A percentile compares a stretch with the other conserved stretches of the same genome.
phyloP scores from a whole-genome alignment of 2,329 filamentous ascomycete species.

The Dendrostoma leiphaemia region DNA sequence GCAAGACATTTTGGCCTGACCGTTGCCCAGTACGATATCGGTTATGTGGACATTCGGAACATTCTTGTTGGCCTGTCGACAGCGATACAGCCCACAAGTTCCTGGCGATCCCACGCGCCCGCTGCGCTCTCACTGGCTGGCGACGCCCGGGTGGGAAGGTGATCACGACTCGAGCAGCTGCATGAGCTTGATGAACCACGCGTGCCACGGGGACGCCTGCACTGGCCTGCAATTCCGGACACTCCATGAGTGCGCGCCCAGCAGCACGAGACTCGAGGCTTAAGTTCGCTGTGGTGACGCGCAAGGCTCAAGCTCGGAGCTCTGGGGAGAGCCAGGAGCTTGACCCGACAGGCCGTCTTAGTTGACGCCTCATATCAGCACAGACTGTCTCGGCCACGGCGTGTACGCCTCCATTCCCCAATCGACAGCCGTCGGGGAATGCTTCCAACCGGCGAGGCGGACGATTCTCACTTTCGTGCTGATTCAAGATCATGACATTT shows the following conservation, averaged over 20 bases:
- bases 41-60: no score
- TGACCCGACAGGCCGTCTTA: no score
- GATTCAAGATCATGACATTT: neutral
- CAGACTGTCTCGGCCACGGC: conserved; percentile 8
- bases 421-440: conserved; percentile 3
- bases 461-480: conserved; percentile 4
- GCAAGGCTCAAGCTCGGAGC: no score
- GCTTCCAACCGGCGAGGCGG: conserved; percentile 8
- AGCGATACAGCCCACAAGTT: neutral
- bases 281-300: no score
- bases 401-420: conserved; percentile 12
- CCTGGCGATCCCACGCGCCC: neutral
- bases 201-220: neutral
- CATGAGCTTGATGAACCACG: neutral
- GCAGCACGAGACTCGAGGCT: no score
- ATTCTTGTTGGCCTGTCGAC: neutral
- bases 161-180: neutral
- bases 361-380: conserved; percentile 2
- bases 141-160: neutral
- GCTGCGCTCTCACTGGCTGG: neutral
- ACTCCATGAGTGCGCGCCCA: no score
- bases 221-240: neutral
- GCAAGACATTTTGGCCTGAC: neutral
- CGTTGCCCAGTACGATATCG: no score
- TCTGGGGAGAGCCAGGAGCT: no score